These are phyloP conservation scores for Abortiporus biennis DNA, from an alignment of 1,284 basidiomycete species.

Conservation along the genomic window DNA sequence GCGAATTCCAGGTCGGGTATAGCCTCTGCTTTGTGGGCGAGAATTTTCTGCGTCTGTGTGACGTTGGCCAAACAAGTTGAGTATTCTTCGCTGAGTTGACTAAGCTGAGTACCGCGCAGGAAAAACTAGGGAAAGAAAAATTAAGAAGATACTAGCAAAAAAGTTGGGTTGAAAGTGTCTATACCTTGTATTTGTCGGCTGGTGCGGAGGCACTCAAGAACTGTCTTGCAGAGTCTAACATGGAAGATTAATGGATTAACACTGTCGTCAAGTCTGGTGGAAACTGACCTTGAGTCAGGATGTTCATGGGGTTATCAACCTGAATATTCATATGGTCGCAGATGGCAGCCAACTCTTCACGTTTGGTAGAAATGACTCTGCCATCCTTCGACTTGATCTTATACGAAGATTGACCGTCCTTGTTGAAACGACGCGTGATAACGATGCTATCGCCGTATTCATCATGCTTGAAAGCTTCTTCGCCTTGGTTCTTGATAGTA, in stretches of 20 bases:
- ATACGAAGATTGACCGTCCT: slow-evolving; percentile 73
- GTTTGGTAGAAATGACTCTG: slow-evolving; percentile 70
- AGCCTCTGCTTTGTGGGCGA: slow-evolving; percentile 63
- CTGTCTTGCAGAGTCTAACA: slow-evolving; percentile 55
- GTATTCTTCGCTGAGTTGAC: slow-evolving; percentile 86
- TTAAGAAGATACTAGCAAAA: slow-evolving; percentile 5
- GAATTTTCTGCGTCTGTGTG: slow-evolving; percentile 54
- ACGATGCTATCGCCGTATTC: slow-evolving; percentile 82
- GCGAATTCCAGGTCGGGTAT: slow-evolving; percentile 68
- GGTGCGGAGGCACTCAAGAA: slow-evolving; percentile 85
- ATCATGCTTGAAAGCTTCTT: slow-evolving; percentile 82
- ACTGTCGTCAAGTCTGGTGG: too few relatives aligned
- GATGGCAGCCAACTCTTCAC: slow-evolving; percentile 82
- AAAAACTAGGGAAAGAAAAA: slow-evolving; percentile 93
- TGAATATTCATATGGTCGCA: slow-evolving; percentile 95
- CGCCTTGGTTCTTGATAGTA: slow-evolving; percentile 81
- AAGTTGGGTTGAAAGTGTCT: slow-evolving; percentile 19
- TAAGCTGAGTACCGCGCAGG: slow-evolving; percentile 88
- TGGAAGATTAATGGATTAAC: background rate
- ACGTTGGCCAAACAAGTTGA: slow-evolving; percentile 72
- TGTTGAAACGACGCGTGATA: slow-evolving; percentile 79
- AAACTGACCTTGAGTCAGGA: slow-evolving; percentile 92
- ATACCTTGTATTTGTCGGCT: slow-evolving; percentile 86
- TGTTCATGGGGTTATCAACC: slow-evolving; percentile 95
- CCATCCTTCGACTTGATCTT: slow-evolving; percentile 78